phyloP scores from a whole-genome alignment of 2,329 filamentous ascomycete species.

The Leptosphaerulina australis region DNA sequence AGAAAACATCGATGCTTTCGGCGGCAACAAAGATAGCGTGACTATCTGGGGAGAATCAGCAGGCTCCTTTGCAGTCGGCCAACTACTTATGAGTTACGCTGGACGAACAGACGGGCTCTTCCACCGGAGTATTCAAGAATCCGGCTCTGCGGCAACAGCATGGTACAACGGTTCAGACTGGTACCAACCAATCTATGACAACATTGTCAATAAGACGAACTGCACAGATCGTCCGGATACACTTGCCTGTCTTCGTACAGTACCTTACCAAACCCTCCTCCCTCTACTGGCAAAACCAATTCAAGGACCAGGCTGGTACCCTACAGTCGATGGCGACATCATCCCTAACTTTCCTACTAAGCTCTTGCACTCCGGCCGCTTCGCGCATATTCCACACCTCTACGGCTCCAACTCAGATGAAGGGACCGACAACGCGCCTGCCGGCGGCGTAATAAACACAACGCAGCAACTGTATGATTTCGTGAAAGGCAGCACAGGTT shows the following conservation, averaged over 20 bases:
- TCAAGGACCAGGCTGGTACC: slow-evolving; percentile 50
- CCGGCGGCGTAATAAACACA: slow-evolving; percentile 61
- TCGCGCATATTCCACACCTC: slow-evolving; percentile 68
- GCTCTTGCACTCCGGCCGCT: slow-evolving; percentile 63
- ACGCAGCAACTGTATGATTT: slow-evolving; percentile 55
- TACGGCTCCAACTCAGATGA: slow-evolving; percentile 71
- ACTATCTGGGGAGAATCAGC: slow-evolving; percentile 56
- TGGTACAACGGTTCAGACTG: slow-evolving; percentile 50
- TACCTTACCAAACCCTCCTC: slow-evolving; percentile 66
- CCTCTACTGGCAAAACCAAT: slow-evolving; percentile 55
- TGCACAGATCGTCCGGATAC: slow-evolving; percentile 59
- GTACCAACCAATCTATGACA: slow-evolving; percentile 57
- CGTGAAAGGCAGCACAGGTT: slow-evolving; percentile 44
- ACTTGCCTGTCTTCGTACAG: slow-evolving; percentile 60
- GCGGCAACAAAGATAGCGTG: slow-evolving; percentile 50
- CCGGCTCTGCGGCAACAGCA: slow-evolving; percentile 46
- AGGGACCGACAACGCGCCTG: slow-evolving; percentile 63
- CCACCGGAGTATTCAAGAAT: slow-evolving; percentile 48
- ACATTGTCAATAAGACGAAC: slow-evolving; percentile 55
- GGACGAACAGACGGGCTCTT: slow-evolving; percentile 45
- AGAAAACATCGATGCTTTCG: slow-evolving; percentile 53
- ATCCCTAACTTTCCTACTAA: slow-evolving; percentile 60
- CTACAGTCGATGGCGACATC: slow-evolving; percentile 63
- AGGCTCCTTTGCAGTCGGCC: slow-evolving; percentile 51
- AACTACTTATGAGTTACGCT: slow-evolving; percentile 44